Percentiles rank a stretch among this genome's conserved stretches.
Evolutionary conservation across 805 yeast genomes (phyloP).

Genomic region (Maudiozyma barnettii): DNA sequence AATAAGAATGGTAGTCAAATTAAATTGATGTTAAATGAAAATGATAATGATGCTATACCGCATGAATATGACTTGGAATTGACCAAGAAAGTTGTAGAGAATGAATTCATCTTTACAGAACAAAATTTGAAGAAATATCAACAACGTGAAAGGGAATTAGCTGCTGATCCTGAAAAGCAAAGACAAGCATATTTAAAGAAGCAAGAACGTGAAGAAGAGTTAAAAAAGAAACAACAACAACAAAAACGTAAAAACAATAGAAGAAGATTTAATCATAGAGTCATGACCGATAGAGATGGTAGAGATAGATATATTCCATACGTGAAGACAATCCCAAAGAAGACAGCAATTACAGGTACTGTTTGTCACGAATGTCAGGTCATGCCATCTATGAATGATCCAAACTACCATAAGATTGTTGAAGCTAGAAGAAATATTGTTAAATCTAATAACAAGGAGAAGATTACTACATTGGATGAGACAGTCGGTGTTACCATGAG

Average conservation of each 20-base stretch:
- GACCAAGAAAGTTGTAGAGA: slow-evolving; percentile 69
- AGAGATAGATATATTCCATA: slow-evolving; percentile 56
- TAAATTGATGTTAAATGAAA: slow-evolving; percentile 46
- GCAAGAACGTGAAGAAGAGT: slow-evolving; percentile 29
- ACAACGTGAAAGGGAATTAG: slow-evolving; percentile 29
- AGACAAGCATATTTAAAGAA: slow-evolving; percentile 27
- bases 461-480: slow-evolving; percentile 61
- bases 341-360: slow-evolving; percentile 77
- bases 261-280: slow-evolving; percentile 27
- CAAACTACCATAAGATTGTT: slow-evolving; percentile 57
- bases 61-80: slow-evolving; percentile 74
- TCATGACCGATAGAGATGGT: slow-evolving; percentile 32
- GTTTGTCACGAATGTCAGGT: slow-evolving; percentile 88
- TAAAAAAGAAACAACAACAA: slow-evolving; percentile 32
- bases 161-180: slow-evolving; percentile 31
- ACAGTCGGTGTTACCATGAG: slow-evolving; percentile 84
- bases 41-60: slow-evolving; percentile 52
- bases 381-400: slow-evolving; percentile 66
- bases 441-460: slow-evolving; percentile 44
- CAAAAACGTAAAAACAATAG: slow-evolving; percentile 31
- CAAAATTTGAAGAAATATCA: slow-evolving; percentile 58
- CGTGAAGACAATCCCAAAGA: slow-evolving; percentile 80
- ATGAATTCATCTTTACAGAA: slow-evolving; percentile 83
- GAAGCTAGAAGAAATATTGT: slow-evolving; percentile 43
- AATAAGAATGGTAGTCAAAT: slow-evolving; percentile 44